Evolutionary conservation across 2,329 filamentous ascomycete species (phyloP), one percentile per base, ranked within the genome.

Genomic region (Aspergillus sp.): DNA sequence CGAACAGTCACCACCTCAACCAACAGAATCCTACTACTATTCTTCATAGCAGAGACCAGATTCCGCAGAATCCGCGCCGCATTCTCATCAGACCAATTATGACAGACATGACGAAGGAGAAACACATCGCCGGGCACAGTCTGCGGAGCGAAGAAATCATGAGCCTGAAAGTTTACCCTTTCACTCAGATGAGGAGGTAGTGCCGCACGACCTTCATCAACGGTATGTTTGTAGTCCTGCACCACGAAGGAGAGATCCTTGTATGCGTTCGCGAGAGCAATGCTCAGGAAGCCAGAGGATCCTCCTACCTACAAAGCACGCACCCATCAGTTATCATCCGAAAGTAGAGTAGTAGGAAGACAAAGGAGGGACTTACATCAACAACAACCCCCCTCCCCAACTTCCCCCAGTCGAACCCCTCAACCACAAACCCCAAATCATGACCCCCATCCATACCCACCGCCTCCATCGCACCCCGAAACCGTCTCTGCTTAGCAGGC

Each of bases 81-180:
- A 15, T 64, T 52, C 8, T 32, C 44, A 30, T 60, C 44, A 25
- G 53, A 54, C 60, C 60, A 64, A 17, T 64, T 60, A 25, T 64
- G 62, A 13, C 59, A 52, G 8, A 64, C 57, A 49, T 58, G 58
- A 3, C 60, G 62, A 27, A 64, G 36, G 3, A 64, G 23, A 13
- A 63, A 64, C 3, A 56, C 55, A 48, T 62, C 61, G 2, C 56
- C 57, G 6, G 42, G 3, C 10, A 52, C 25, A 15, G 58, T 44
- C 47, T 60, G 58, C 8, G 48, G 21, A 6, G 25, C 23, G 27
- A 57, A 52, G 53, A 60, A 56, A 15, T 56, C 51, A 42, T 60
- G 58, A 1, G 53, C 42, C 23, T 47, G 39, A 6, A 60, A 57
- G 6, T 17, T 48, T 4, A 60, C 48, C 8, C 58, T 39, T 8